Percentiles rank a stretch among this genome's conserved stretches.
Conservation (phyloP, 306 rosid genomes). For the Prunus padus region DNA sequence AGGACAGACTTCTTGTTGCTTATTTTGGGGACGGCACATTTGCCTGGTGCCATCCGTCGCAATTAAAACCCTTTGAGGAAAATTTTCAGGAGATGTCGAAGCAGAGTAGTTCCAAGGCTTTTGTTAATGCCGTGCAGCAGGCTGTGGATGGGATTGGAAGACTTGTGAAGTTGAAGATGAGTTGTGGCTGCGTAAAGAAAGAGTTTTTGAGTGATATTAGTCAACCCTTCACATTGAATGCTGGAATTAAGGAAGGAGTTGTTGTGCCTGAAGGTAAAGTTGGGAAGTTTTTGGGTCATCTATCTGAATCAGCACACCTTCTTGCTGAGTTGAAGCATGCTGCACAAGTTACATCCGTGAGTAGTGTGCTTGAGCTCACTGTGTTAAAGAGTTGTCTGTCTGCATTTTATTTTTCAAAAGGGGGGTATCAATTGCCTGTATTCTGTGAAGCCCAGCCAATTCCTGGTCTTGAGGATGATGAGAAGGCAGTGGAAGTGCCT, state of each 20-base stretch:
- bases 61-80: conserved; percentile 64
- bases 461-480: conserved; percentile 59
- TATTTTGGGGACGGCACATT: conserved; percentile 76
- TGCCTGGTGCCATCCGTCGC: conserved; percentile 82
- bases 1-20: conserved; percentile 49
- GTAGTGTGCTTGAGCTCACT: conserved; percentile 46
- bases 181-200: conserved; percentile 26
- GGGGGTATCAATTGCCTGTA: conserved; percentile 49
- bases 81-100: conserved; percentile 54
- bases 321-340: conserved; percentile 53
- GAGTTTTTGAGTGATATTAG: conserved; percentile 22
- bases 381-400: conserved; percentile 52
- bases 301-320: conserved; percentile 41
- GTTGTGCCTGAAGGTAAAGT: conserved; percentile 49
- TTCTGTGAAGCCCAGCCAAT: conserved; percentile 48
- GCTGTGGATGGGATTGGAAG: conserved; percentile 62
- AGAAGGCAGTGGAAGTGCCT: conserved; percentile 39
- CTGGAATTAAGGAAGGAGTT: conserved; percentile 67
- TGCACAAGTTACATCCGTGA: conserved; percentile 24
- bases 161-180: conserved; percentile 49
- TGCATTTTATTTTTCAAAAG: conserved; percentile 49
- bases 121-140: conserved; percentile 57
- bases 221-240: conserved; percentile 35
- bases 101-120: conserved; percentile 45
- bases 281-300: conserved; percentile 34